A percentile compares a stretch with the other conserved stretches of the same genome.
phyloP scores from a whole-genome alignment of 2,329 filamentous ascomycete species.

The Aspergillus sojae region DNA sequence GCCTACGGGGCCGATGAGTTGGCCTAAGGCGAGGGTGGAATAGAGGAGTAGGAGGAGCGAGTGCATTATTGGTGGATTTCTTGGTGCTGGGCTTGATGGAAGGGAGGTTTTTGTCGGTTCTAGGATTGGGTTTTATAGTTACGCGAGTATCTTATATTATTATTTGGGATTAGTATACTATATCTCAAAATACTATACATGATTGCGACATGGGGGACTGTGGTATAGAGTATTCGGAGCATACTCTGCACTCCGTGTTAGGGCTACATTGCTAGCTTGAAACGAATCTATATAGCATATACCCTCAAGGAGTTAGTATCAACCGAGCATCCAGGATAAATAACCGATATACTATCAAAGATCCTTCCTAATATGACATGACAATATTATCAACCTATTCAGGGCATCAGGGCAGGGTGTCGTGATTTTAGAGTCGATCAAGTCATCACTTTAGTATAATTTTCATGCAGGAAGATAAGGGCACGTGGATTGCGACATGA shows the following conservation, averaged over 20 bases:
- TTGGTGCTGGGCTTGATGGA: not conserved
- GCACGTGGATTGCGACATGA: not conserved
- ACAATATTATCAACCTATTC: not conserved
- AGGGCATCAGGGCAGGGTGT: not conserved
- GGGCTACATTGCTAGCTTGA: not conserved
- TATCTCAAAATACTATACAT: not conserved
- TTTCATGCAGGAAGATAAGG: not conserved
- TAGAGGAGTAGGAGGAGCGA: not conserved
- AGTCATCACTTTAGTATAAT: not conserved
- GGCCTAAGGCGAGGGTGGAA: constrained; percentile 7
- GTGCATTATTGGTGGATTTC: not conserved
- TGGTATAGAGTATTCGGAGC: not conserved
- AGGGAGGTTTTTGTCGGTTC: not conserved
- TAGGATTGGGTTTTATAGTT: not conserved
- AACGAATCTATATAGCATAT: not conserved
- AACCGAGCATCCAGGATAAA: not conserved
- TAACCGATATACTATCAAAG: not conserved
- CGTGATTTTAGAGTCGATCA: not conserved
- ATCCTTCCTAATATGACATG: not conserved
- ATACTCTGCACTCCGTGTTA: not conserved
- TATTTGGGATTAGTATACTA: not conserved
- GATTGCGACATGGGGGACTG: not conserved
- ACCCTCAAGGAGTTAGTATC: not conserved
- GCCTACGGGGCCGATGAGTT: constrained; percentile 29
- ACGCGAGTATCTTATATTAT: not conserved